Base-by-base conservation (phyloP, 2,329 filamentous ascomycete genomes). In the Fusarium bactridioides region DNA sequence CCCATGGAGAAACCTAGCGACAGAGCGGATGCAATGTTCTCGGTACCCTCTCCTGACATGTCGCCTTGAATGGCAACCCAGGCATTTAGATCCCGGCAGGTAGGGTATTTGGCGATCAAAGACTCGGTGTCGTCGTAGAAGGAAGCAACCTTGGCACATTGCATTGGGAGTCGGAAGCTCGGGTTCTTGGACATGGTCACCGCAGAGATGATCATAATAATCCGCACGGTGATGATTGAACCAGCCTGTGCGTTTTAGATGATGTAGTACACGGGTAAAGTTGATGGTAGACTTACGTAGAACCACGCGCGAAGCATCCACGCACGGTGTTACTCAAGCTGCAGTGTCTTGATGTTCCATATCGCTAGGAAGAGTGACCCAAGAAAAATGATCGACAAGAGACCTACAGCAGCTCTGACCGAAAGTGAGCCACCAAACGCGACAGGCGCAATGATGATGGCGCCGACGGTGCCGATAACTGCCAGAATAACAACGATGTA, bases 281-380 rank as follows among this genome's bases (percentile, higher is more conserved):
- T 15, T 7, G 1, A 8, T 2, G 3, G 13, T 5, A 50, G 7
- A 50, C 67, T 29, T 50, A 70, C 67, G 7, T 67, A 70, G 25
- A 71, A 70, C 67, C 68, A 71, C 7, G 68, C 57, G 1, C 89
- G 78, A 23, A 91, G 76, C 89, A 91, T 91, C 89, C 88, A 91
- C 9, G 87, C 87, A 1, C 89, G 84, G 64, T 91, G 89, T 73
- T 91, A 85, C 43, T 90, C 88, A 50, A 92, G 88, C 74, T 91
- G 89, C 6, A 91, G 76, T 3, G 82, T 80, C 77, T 87, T 90
- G 77, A 91, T 86, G 66, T 90, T 90, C 76, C 85, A 81, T 35
- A 84, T 84, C 2, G 89, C 85, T 40, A 90, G 68, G 0, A 76
- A 69, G 18, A 88, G 74, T 10, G 83, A 80, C 4, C 78, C 74